Percentiles rank a stretch among this genome's conserved stretches.
Evolutionary conservation across 345 rosid species (phyloP).

Genomic region (Eucalyptus dawsonii): DNA sequence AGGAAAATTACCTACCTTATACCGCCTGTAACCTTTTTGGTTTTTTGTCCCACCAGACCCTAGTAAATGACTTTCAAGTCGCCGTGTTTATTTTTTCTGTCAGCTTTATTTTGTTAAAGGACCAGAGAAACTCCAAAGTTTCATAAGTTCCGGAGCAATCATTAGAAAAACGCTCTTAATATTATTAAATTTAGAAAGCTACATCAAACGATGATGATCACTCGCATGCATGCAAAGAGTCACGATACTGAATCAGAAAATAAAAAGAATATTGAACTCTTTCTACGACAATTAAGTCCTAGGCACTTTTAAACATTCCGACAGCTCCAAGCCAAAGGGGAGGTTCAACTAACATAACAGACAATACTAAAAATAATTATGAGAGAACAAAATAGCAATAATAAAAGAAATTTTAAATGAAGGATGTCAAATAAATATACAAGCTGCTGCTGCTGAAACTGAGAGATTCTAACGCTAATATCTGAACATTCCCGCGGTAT

Average conservation of each 20-base stretch:
- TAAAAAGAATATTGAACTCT: neutral
- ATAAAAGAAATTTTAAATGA: neutral
- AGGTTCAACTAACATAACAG: neutral
- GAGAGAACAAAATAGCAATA: neutral
- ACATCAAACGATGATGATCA: neutral
- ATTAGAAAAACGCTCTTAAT: neutral
- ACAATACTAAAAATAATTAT: neutral
- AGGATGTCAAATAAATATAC: neutral
- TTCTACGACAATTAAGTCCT: neutral
- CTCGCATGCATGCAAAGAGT: neutral
- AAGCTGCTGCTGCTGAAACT: neutral
- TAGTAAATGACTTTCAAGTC: neutral
- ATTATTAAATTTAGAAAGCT: neutral
- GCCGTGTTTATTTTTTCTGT: neutral
- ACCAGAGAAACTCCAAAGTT: neutral
- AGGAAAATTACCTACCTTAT: neutral
- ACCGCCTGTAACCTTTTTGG: neutral
- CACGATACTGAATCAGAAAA: neutral
- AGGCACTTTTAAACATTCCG: neutral
- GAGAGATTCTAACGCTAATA: neutral
- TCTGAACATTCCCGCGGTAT: neutral
- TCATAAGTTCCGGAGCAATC: neutral
- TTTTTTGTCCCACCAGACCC: neutral
- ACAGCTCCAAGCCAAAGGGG: neutral
- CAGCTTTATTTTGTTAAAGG: neutral